Conservation (phyloP, 2,329 filamentous ascomycete species). For the Penicillium palitans region DNA sequence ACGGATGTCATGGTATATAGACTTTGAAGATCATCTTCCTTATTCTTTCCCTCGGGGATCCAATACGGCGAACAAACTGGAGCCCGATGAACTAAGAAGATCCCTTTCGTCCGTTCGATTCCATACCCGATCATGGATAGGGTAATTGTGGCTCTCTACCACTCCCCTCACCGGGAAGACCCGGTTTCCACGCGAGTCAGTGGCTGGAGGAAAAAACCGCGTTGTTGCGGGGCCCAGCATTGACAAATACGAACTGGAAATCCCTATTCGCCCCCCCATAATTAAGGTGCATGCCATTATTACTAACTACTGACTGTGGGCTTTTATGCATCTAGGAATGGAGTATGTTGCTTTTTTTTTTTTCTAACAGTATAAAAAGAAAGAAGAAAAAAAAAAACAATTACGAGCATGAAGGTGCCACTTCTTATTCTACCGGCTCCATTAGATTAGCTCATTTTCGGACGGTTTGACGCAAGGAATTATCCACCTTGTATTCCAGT, state of each 20-base stretch:
- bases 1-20: constrained; percentile 15
- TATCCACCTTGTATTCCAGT: not conserved
- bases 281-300: constrained; percentile 8
- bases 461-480: not conserved
- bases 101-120: not conserved
- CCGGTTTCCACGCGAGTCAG: constrained; percentile 20
- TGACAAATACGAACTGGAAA: no score
- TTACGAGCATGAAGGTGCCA: not conserved
- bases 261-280: not conserved
- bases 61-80: not conserved
- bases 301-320: constrained; percentile 3
- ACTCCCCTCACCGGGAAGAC: constrained; percentile 12
- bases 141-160: not conserved
- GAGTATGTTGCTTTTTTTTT: not conserved
- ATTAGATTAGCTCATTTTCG: not conserved
- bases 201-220: constrained; percentile 8
- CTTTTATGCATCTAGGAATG: not conserved
- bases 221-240: not conserved
- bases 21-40: constrained; percentile 1
- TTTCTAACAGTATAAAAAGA: not conserved
- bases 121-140: not conserved
- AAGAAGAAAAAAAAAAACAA: not conserved
- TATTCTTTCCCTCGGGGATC: not conserved
- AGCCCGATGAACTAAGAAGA: not conserved
- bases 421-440: not conserved